Conservation (phyloP, 495 filamentous ascomycete species). For the Niebla homalea region DNA sequence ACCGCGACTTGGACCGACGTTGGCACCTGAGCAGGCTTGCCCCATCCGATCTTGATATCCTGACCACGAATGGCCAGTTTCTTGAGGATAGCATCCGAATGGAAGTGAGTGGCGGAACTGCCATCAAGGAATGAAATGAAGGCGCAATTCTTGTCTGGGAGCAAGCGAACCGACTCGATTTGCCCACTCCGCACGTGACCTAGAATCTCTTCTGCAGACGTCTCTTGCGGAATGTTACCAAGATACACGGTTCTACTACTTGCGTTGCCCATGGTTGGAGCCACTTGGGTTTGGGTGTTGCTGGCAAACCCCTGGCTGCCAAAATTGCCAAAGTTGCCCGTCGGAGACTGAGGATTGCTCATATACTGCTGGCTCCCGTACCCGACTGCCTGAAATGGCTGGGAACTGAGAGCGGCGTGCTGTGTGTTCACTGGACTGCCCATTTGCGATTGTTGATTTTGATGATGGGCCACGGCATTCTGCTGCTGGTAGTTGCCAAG, state of each 20-base stretch:
- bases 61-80: constrained; percentile 95
- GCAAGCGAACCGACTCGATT: constrained; percentile 90
- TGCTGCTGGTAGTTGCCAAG: constrained; percentile 63
- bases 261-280: constrained; percentile 68
- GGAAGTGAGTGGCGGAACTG: constrained; percentile 94
- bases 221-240: constrained; percentile 95
- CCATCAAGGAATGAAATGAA: constrained; percentile 98
- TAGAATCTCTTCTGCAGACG: constrained; percentile 93
- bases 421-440: constrained; percentile 50
- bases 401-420: constrained; percentile 51
- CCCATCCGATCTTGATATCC: constrained; percentile 99
- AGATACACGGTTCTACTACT: constrained; percentile 95
- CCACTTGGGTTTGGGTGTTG: constrained; percentile 57
- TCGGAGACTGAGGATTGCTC: constrained; percentile 76
- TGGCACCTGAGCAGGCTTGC: constrained; percentile 94
- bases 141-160: constrained; percentile 98
- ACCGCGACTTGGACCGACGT: constrained; percentile 93
- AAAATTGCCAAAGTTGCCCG: constrained; percentile 52
- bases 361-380: constrained; percentile 59
- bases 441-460: constrained; percentile 41
- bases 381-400: constrained; percentile 61
- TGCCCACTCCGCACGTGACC: constrained; percentile 95
- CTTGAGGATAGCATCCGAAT: constrained; percentile 98
- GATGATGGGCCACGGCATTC: constrained; percentile 45
- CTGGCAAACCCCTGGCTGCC: constrained; percentile 43